These are phyloP conservation scores for Fusarium lyarnte DNA, from an alignment of 2,329 filamentous ascomycete genomes.

Conservation along the genomic window DNA sequence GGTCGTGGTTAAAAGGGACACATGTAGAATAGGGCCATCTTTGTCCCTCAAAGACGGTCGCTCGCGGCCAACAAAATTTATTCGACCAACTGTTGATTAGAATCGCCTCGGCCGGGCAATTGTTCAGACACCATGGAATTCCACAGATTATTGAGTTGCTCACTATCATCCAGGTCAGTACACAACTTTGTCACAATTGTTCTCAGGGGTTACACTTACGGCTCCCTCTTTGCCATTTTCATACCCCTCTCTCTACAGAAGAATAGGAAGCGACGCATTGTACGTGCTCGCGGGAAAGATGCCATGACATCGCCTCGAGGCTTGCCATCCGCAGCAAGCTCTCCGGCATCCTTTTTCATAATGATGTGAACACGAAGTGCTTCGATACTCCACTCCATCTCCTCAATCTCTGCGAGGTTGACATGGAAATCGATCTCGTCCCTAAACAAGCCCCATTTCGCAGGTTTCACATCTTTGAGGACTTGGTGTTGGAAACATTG, in stretches of 20 bases:
- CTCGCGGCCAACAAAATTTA: conserved; percentile 24
- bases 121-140: conserved; percentile 47
- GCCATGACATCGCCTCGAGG: conserved; percentile 59
- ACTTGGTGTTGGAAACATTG: conserved; percentile 64
- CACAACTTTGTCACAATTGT: neutral
- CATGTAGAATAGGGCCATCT: neutral
- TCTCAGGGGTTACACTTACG: conserved; percentile 50
- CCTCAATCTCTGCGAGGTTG: conserved; percentile 56
- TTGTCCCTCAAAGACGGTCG: neutral
- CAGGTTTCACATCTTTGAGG: conserved; percentile 55
- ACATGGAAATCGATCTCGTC: conserved; percentile 63
- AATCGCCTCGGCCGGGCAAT: conserved; percentile 44
- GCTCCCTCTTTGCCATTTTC: conserved; percentile 49
- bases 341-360: conserved; percentile 46
- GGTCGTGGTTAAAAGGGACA: neutral
- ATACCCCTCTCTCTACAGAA: conserved; percentile 58
- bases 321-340: conserved; percentile 45
- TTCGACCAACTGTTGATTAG: conserved; percentile 38
- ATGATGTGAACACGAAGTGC: conserved; percentile 55
- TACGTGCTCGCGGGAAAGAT: conserved; percentile 62
- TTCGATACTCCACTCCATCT: conserved; percentile 57
- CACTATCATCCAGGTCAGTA: conserved; percentile 42
- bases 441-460: conserved; percentile 60
- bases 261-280: conserved; percentile 61
- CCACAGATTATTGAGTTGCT: conserved; percentile 52